Base-by-base conservation (phyloP, 169 alveolate species). In the Cryptosporidium ryanae region DNA sequence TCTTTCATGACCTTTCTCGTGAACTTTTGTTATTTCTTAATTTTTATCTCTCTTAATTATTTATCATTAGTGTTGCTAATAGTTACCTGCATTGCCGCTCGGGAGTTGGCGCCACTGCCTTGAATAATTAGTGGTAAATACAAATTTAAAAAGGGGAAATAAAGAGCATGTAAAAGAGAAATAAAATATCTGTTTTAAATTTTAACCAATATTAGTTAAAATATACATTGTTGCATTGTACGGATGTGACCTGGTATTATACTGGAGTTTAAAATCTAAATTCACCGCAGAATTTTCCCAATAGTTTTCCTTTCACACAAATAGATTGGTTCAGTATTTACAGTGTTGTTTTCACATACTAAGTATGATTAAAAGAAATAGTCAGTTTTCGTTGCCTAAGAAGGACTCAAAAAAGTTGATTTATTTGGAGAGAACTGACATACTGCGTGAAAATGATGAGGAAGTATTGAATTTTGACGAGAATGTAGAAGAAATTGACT, bases 371-470 rank as follows among this genome's bases (percentile, higher is more conserved):
- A 48, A 21, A n/a, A 49, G 55, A 27, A 49, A 15, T 38, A 29
- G 15, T 27, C 21, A 55, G 21, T 68, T 68, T 49, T 31, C 31
- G 23, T 32, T 68, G 55, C 83, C 83, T n/a, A 50, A 48, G 18
- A 68, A 55, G 34, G 83, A 68, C 55, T 50, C 83, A 10, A 55
- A 52, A 50, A 32, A 49, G 18, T 68, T 68, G 48, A 68, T 17
- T 21, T 68, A 21, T 52, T 21, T 68, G 50, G 48, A 68, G 25
- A 34, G 52, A 27, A 13, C 52, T 27, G 54, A 55, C 3, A 25
- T 68, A 8, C 49, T 17, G 31, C 52, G 55, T 34, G 34, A 32
- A 17, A 48, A 54, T n/a, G 83, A 29, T 68, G 66, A 68, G 15
- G 65, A 57, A 66, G 18, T 48, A 48, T 25, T 66, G 32, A 29